Percentiles rank a stretch among this genome's conserved stretches.
Conservation (phyloP, 331 rosid species). For the Rhamnella rubrinervis region DNA sequence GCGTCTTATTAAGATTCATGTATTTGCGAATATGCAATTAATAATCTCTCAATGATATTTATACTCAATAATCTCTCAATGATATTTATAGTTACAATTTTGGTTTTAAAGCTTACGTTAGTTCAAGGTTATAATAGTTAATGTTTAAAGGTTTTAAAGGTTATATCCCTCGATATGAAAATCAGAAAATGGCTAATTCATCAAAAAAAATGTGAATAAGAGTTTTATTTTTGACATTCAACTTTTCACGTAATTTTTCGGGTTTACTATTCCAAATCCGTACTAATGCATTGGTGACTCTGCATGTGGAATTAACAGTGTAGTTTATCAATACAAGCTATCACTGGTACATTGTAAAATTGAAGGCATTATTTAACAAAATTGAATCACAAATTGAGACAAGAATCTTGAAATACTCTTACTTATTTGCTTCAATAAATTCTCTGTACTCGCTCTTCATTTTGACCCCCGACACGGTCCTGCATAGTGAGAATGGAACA, state of each 20-base stretch:
- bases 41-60: no score
- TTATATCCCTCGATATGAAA: no score
- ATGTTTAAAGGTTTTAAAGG: no score
- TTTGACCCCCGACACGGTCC: constrained; percentile 75
- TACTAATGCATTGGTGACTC: constrained; percentile 31
- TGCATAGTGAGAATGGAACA: constrained; percentile 33
- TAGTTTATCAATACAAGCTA: constrained; percentile 31
- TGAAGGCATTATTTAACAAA: constrained; percentile 57
- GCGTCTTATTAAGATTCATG: no score
- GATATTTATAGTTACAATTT: no score
- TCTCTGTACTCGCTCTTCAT: constrained; percentile 86
- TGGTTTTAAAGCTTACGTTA: no score
- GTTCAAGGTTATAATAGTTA: no score
- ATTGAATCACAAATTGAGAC: constrained; percentile 50
- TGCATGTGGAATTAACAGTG: constrained; percentile 45
- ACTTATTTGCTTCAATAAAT: constrained; percentile 64
- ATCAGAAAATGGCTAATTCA: no score
- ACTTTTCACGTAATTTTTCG: neutral
- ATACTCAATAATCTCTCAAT: no score
- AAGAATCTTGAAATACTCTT: constrained; percentile 27
- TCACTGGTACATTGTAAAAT: constrained; percentile 28
- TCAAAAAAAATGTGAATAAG: no score
- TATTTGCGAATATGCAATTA: no score
- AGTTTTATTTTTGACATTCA: no score
- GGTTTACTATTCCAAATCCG: constrained; percentile 4